phyloP scores from a whole-genome alignment of 345 rosid genomes.

The Populus simonii region DNA sequence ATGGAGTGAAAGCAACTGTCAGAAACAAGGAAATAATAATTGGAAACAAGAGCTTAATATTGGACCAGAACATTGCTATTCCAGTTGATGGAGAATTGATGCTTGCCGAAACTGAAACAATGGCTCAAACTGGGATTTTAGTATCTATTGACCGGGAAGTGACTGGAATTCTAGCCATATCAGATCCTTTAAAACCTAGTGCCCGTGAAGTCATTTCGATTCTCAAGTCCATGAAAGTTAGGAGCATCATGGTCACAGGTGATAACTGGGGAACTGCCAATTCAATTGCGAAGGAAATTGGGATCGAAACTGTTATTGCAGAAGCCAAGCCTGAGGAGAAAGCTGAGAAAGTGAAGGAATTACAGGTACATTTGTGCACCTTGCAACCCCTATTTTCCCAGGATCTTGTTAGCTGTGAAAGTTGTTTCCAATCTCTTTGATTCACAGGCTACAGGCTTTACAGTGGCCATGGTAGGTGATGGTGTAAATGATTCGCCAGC shows the following conservation, averaged over 20 bases:
- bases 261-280: conserved; percentile 97
- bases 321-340: conserved; percentile 91
- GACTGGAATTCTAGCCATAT: conserved; percentile 69
- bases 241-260: conserved; percentile 90
- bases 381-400: not conserved
- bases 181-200: conserved; percentile 76
- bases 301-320: conserved; percentile 71
- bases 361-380: conserved; percentile 51
- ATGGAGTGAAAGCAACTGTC: conserved; percentile 78
- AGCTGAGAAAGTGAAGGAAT: conserved; percentile 82
- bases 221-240: conserved; percentile 73
- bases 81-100: conserved; percentile 60
- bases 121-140: conserved; percentile 80
- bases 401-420: not conserved
- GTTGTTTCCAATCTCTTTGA: not conserved
- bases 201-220: conserved; percentile 68
- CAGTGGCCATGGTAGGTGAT: conserved; percentile 95
- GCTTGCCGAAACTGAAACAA: conserved; percentile 62
- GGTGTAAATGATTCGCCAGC: conserved; percentile 97
- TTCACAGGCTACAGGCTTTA: conserved; percentile 54
- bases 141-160: conserved; percentile 60
- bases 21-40: conserved; percentile 55
- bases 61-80: conserved; percentile 38
- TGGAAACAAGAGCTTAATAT: conserved; percentile 82
- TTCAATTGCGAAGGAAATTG: conserved; percentile 74